Conservation (phyloP, 768 basidiomycete species). For the Serendipita sp. region DNA sequence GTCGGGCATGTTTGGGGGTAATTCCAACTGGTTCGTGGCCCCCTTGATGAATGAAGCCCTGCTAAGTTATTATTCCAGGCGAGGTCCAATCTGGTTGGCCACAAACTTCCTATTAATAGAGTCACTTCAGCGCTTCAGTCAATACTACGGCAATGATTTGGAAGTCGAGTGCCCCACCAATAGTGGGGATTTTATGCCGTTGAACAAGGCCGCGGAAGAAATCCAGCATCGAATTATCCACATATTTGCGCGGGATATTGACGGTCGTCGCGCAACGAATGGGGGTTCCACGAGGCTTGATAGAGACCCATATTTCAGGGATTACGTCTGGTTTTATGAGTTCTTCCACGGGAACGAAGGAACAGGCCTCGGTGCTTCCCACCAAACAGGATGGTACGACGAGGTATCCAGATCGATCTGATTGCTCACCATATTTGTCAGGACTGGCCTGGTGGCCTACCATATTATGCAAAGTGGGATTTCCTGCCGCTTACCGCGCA, state of each 20-base stretch:
- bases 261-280: slow-evolving; percentile 79
- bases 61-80: slow-evolving; percentile 1
- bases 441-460: slow-evolving; percentile 81
- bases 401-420: not conserved
- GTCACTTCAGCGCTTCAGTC: slow-evolving; percentile 90
- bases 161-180: slow-evolving; percentile 95
- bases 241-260: slow-evolving; percentile 84
- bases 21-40: slow-evolving; percentile 22
- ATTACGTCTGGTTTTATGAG: slow-evolving; percentile 96
- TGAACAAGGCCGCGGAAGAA: slow-evolving; percentile 86
- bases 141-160: slow-evolving; percentile 87
- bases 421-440: slow-evolving; percentile 15
- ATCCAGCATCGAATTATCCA: slow-evolving; percentile 99
- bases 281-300: slow-evolving; percentile 80
- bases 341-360: slow-evolving; percentile 94
- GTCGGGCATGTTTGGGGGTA: slow-evolving; percentile 89
- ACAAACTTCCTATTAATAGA: slow-evolving; percentile 94
- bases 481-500: slow-evolving; percentile 79
- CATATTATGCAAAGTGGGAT: slow-evolving; percentile 84
- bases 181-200: slow-evolving; percentile 94
- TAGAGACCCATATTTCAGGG: slow-evolving; percentile 85
- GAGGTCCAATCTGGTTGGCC: slow-evolving; percentile 49
- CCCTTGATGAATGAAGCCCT: not conserved
- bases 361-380: slow-evolving; percentile 86
- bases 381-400: slow-evolving; percentile 89